phyloP scores from a whole-genome alignment of 2,329 filamentous ascomycete species.

The Trichoderma sp. region DNA sequence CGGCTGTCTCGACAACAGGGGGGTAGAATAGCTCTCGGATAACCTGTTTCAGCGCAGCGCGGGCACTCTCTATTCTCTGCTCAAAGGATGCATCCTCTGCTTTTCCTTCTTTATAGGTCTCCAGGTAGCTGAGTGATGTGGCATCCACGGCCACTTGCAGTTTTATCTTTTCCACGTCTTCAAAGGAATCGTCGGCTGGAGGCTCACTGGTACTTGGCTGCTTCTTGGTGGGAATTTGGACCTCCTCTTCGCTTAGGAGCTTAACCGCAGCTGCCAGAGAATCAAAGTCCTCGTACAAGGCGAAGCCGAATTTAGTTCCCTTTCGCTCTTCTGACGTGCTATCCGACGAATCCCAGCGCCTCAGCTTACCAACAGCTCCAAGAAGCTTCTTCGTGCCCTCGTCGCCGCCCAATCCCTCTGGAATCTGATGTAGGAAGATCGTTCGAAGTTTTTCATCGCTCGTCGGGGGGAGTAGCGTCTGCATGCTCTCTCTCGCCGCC shows the following conservation, averaged over 20 bases:
- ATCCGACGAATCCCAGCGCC: conserved; percentile 81
- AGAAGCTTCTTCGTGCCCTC: conserved; percentile 79
- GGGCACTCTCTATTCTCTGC: conserved; percentile 71
- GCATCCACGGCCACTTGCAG: conserved; percentile 80
- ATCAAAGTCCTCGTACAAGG: conserved; percentile 90
- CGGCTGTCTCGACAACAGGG: conserved; percentile 49
- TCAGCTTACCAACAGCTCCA: conserved; percentile 73
- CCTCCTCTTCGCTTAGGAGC: conserved; percentile 77
- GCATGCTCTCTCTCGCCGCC: conserved; percentile 68
- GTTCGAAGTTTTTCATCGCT: conserved; percentile 90
- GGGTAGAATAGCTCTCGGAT: conserved; percentile 76
- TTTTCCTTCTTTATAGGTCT: conserved; percentile 72
- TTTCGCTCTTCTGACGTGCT: conserved; percentile 68
- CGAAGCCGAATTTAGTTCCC: conserved; percentile 88
- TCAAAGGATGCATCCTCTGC: conserved; percentile 67
- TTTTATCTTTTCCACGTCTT: conserved; percentile 68
- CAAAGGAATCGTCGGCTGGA: conserved; percentile 49
- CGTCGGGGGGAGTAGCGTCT: conserved; percentile 78
- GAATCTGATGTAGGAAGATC: conserved; percentile 86
- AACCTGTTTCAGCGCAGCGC: conserved; percentile 67
- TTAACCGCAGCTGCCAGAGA: conserved; percentile 84
- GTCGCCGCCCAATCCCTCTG: conserved; percentile 75
- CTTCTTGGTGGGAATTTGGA: conserved; percentile 81
- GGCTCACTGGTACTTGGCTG: conserved; percentile 58
- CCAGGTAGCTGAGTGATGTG: conserved; percentile 80